Evolutionary conservation across 2,329 filamentous ascomycete genomes (phyloP), one percentile per base, ranked within the genome.

Genomic region (Whalleya microplaca): DNA sequence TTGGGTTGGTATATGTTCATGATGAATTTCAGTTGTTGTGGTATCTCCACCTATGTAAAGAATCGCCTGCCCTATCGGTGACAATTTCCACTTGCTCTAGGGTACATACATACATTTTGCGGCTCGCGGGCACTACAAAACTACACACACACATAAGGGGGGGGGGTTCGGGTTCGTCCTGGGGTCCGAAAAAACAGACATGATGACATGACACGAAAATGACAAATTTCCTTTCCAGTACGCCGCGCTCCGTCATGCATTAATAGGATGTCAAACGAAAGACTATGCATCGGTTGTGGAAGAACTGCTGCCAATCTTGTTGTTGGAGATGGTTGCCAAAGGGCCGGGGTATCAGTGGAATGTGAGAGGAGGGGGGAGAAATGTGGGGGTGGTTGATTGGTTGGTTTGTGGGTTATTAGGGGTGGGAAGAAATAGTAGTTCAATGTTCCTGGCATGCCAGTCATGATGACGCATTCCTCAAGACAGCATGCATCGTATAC

Each of bases 181-280:
- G 23, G 23, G 4, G 23, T 27, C 23, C 23, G 23, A 27, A 27
- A 27, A 27, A 27, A 4, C 9, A 27, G 9, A 27, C 23, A 9
- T 4, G 9, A 27, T 27, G 23, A 27, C 23, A 27, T n/a, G 6
- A 29, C 12, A 37, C 32, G 14, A 37, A 5, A 16, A 37, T 12
- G 32, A 45, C 29, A 32, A 27, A 51, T 32, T 40, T 40, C 48
- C 37, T 51, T 52, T 53, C 47, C 49, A 41, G 45, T 67, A 63
- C 61, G 62, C 62, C 66, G 58, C 62, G 59, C 62, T 55, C 66
- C 62, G 62, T 65, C 61, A 68, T 67, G 67, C 66, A 63, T 60
- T 52, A 50, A 51, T 20, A 44, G 18, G n/a, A n/a, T n/a, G 50
- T 56, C 55, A 45, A 55, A 63, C 43, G 46, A 59, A 56, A 10